A percentile compares a stretch with the other conserved stretches of the same genome.
Evolutionary conservation across 805 yeast genomes (phyloP).

Genomic region (Komagataella mondaviorum): DNA sequence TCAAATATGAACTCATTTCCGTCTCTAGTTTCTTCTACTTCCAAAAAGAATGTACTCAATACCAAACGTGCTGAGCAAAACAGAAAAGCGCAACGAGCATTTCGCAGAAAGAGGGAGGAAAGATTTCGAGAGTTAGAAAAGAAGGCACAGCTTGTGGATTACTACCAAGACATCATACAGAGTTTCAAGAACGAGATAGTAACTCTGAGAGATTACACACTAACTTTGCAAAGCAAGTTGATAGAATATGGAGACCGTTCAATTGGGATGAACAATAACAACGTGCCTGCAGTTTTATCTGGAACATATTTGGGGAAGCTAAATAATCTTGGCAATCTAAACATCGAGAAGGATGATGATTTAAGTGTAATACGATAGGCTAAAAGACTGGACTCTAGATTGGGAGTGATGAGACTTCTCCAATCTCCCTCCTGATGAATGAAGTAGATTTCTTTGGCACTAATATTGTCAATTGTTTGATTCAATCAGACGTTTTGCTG

Average conservation of each 20-base stretch:
- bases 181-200: constrained; percentile 57
- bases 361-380: background rate
- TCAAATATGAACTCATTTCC: background rate
- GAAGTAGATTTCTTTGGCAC: no score
- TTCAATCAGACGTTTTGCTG: no score
- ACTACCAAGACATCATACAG: constrained; percentile 49
- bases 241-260: constrained; percentile 22
- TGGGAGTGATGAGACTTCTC: no score
- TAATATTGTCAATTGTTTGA: no score
- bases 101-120: constrained; percentile 71
- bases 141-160: constrained; percentile 49
- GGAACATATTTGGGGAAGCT: background rate
- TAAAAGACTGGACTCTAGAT: background rate
- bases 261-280: background rate
- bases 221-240: constrained; percentile 55
- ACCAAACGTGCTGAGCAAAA: constrained; percentile 88
- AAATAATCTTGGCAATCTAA: background rate
- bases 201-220: constrained; percentile 58
- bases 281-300: background rate
- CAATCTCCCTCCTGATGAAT: no score
- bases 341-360: background rate
- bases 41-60: background rate
- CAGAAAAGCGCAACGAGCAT: constrained; percentile 84
- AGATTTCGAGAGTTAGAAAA: constrained; percentile 70
- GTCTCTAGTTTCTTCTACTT: background rate